Conservation (phyloP, 2,329 filamentous ascomycete species). For the Amylocarpus encephaloides region DNA sequence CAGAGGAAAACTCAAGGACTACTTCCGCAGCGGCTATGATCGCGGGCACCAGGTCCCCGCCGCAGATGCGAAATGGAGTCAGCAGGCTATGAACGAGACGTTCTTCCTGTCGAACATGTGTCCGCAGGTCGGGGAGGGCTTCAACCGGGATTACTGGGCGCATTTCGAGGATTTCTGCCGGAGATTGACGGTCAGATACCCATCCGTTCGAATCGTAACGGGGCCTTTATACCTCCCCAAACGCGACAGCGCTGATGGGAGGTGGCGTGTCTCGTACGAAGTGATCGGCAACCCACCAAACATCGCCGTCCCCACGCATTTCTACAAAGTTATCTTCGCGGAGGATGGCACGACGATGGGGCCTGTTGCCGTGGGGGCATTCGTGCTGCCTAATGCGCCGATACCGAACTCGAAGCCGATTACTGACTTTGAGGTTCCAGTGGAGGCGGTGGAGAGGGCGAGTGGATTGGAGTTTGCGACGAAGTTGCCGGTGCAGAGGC, state of each 20-base stretch:
- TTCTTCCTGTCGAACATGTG: conserved; percentile 96
- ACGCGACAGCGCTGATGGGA: conserved; percentile 73
- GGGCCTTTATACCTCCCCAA: conserved; percentile 90
- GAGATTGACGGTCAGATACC: conserved; percentile 71
- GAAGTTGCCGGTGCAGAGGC: conserved; percentile 66
- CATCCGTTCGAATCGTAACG: conserved; percentile 84
- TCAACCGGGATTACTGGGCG: conserved; percentile 99
- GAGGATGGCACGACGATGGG: conserved; percentile 69
- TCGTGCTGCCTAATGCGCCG: conserved; percentile 85
- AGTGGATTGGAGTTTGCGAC: conserved; percentile 86
- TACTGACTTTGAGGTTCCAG: conserved; percentile 85
- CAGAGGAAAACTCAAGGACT: conserved; percentile 85
- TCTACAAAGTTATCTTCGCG: conserved; percentile 98
- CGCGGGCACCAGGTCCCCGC: conserved; percentile 95
- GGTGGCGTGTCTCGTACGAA: conserved; percentile 95
- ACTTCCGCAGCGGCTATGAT: conserved; percentile 91
- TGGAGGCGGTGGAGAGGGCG: conserved; percentile 88
- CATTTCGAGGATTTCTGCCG: conserved; percentile 98
- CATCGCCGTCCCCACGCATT: conserved; percentile 94
- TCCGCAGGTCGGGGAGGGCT: conserved; percentile 94
- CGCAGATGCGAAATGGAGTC: conserved; percentile 92
- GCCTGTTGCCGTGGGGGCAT: conserved; percentile 83
- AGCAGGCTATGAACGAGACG: conserved; percentile 89
- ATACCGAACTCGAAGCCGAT: conserved; percentile 87
- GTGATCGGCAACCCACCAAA: conserved; percentile 91